Conservation (phyloP, 2,329 filamentous ascomycete genomes). For the Alternaria longipes region DNA sequence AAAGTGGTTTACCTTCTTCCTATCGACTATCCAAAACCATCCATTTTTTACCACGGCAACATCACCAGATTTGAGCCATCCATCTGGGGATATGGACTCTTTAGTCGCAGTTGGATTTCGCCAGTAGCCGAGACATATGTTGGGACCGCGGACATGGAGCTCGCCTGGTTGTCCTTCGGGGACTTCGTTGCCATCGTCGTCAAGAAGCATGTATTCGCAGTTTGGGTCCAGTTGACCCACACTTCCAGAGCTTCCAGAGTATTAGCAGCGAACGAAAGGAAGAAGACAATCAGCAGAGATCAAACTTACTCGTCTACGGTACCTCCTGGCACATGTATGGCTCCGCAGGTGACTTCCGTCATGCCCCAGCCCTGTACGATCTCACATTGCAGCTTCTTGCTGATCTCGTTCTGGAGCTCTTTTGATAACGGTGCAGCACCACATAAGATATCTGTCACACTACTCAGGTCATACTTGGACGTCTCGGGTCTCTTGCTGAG, state of each 20-base stretch:
- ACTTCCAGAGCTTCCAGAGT: conserved; percentile 44
- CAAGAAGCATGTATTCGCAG: conserved; percentile 52
- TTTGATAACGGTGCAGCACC: conserved; percentile 56
- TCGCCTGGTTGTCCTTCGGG: conserved; percentile 50
- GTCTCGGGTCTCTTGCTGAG: conserved; percentile 56
- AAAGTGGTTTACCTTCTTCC: conserved; percentile 41
- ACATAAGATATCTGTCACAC: conserved; percentile 52
- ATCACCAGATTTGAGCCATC: conserved; percentile 52
- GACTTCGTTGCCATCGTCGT: conserved; percentile 56
- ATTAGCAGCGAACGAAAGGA: background rate
- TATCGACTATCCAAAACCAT: conserved; percentile 51
- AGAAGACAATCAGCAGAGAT: background rate
- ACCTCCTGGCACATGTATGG: conserved; percentile 49
- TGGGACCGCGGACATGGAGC: conserved; percentile 52
- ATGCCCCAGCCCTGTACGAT: conserved; percentile 55
- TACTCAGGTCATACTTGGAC: conserved; percentile 52
- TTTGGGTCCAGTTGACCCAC: conserved; percentile 54
- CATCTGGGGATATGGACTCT: conserved; percentile 49
- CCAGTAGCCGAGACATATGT: conserved; percentile 55
- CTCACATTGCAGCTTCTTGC: conserved; percentile 44
- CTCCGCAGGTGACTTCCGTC: conserved; percentile 56
- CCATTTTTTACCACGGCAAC: conserved; percentile 46
- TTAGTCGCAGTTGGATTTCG: conserved; percentile 52
- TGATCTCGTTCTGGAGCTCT: conserved; percentile 54
- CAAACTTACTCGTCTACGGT: conserved; percentile 44